Percentiles rank a stretch among this genome's conserved stretches.
phyloP scores from a whole-genome alignment of 2,329 filamentous ascomycete species.

The Stachybotrys chartarum region DNA sequence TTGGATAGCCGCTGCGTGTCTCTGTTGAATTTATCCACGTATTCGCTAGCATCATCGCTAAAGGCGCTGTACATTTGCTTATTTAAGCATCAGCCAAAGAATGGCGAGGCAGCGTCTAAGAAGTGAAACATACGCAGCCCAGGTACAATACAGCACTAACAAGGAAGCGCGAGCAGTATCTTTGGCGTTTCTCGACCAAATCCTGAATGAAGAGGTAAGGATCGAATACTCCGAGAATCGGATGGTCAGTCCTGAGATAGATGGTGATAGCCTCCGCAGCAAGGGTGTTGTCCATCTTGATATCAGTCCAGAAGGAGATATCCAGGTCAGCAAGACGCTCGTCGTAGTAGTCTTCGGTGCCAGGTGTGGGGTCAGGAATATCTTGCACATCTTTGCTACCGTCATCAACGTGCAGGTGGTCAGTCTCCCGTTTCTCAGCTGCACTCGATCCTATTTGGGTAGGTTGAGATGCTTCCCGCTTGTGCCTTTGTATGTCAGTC shows the following conservation, averaged over 20 bases:
- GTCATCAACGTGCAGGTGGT: neutral
- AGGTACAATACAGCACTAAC: slow-evolving; percentile 26
- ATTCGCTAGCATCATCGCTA: slow-evolving; percentile 11
- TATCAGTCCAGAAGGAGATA: slow-evolving; percentile 26
- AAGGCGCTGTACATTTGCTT: slow-evolving; percentile 29
- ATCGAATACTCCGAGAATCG: slow-evolving; percentile 28
- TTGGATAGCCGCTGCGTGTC: slow-evolving; percentile 19
- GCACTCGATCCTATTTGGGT: neutral
- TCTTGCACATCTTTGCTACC: neutral
- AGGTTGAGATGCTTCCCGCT: neutral
- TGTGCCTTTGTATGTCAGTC: too few species aligned
- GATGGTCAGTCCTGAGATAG: slow-evolving; percentile 30
- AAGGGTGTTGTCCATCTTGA: slow-evolving; percentile 18
- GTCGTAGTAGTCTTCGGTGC: slow-evolving; percentile 9
- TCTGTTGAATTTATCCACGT: slow-evolving; percentile 12
- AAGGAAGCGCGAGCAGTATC: slow-evolving; percentile 22
- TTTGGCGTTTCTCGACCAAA: slow-evolving; percentile 14
- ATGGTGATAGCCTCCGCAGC: slow-evolving; percentile 26
- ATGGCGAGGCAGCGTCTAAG: neutral
- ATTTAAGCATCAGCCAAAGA: neutral
- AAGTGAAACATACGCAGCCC: slow-evolving; percentile 16
- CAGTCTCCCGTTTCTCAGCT: neutral
- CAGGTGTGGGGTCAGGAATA: neutral
- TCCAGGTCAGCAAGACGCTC: slow-evolving; percentile 18
- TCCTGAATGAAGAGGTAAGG: slow-evolving; percentile 25